Conservation (phyloP, 176 grass and related monocot species). For the Bothriochloa decipiens region DNA sequence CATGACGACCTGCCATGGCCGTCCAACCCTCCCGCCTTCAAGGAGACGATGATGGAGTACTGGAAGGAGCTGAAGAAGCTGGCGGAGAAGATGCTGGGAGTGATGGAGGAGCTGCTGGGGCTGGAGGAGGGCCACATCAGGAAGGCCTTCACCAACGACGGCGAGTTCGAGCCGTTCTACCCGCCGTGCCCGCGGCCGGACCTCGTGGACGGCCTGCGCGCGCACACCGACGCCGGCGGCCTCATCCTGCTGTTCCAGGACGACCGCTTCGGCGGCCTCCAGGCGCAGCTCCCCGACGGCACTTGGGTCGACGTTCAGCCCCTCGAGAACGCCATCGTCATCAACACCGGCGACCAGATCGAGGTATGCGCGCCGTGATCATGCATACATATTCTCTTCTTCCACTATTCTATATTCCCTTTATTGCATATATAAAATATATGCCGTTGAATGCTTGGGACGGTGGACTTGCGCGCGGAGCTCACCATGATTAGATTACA, state of each 20-base stretch:
- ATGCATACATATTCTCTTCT: not conserved
- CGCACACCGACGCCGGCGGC: slow-evolving; percentile 91
- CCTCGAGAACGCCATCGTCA: slow-evolving; percentile 76
- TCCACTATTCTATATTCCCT: too few relatives aligned
- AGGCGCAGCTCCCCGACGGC: slow-evolving; percentile 65
- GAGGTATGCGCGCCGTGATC: slow-evolving; percentile 39
- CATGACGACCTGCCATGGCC: slow-evolving; percentile 77
- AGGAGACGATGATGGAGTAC: slow-evolving; percentile 92
- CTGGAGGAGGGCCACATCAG: slow-evolving; percentile 60
- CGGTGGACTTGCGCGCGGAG: slow-evolving; percentile 33
- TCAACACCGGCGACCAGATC: slow-evolving; percentile 98
- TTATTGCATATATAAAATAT: not conserved
- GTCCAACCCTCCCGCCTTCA: slow-evolving; percentile 75
- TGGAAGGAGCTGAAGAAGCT: slow-evolving; percentile 69
- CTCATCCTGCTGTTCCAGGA: slow-evolving; percentile 95
- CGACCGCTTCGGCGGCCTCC: slow-evolving; percentile 75
- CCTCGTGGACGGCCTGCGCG: slow-evolving; percentile 68
- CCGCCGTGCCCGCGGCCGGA: slow-evolving; percentile 76
- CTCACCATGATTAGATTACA: slow-evolving; percentile 31
- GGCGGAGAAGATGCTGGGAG: slow-evolving; percentile 58
- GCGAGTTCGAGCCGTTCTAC: slow-evolving; percentile 63
- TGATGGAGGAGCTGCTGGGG: slow-evolving; percentile 84
- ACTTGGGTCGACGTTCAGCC: slow-evolving; percentile 85
- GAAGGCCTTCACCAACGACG: slow-evolving; percentile 55
- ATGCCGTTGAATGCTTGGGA: not conserved